Evolutionary conservation across 306 rosid species (phyloP).

Genomic region (Oxytropis ochrocephala): DNA sequence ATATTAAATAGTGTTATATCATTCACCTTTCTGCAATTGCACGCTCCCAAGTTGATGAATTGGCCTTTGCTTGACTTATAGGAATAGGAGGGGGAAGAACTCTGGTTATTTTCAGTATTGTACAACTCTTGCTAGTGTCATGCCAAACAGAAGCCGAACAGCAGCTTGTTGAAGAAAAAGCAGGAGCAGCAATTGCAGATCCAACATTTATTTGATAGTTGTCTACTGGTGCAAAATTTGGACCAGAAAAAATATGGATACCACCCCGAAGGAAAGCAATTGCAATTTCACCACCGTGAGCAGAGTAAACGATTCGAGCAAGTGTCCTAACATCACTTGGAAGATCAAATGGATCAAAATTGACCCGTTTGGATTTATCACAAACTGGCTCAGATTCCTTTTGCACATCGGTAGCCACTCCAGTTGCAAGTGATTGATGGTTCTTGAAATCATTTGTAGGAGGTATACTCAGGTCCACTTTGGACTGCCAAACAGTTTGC

Average conservation of each 20-base stretch:
- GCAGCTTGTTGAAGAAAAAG: slow-evolving; percentile 97
- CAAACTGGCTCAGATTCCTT: slow-evolving; percentile 40
- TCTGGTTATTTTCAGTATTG: slow-evolving; percentile 74
- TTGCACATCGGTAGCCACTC: slow-evolving; percentile 46
- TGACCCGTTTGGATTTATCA: slow-evolving; percentile 61
- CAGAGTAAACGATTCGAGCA: slow-evolving; percentile 88
- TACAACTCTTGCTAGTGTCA: slow-evolving; percentile 58
- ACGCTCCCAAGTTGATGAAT: slow-evolving; percentile 89
- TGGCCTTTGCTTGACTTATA: slow-evolving; percentile 63
- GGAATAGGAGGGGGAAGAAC: slow-evolving; percentile 95
- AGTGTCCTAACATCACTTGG: slow-evolving; percentile 99
- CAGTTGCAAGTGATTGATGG: slow-evolving; percentile 51
- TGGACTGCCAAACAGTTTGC: slow-evolving; percentile 99
- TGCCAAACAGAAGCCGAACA: slow-evolving; percentile 99
- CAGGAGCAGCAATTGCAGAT: slow-evolving; percentile 98
- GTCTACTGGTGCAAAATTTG: slow-evolving; percentile 77
- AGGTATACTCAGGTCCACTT: slow-evolving; percentile 79
- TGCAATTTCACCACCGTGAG: slow-evolving; percentile 99
- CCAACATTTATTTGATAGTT: slow-evolving; percentile 94
- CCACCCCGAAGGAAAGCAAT: slow-evolving; percentile 97
- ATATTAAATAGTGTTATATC: background rate
- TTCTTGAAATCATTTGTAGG: slow-evolving; percentile 86
- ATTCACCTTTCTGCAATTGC: slow-evolving; percentile 95
- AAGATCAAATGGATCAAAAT: slow-evolving; percentile 94
- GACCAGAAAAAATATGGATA: slow-evolving; percentile 93